phyloP scores from a whole-genome alignment of 2,329 filamentous ascomycete genomes.

The Drechslerella coelobrocha region DNA sequence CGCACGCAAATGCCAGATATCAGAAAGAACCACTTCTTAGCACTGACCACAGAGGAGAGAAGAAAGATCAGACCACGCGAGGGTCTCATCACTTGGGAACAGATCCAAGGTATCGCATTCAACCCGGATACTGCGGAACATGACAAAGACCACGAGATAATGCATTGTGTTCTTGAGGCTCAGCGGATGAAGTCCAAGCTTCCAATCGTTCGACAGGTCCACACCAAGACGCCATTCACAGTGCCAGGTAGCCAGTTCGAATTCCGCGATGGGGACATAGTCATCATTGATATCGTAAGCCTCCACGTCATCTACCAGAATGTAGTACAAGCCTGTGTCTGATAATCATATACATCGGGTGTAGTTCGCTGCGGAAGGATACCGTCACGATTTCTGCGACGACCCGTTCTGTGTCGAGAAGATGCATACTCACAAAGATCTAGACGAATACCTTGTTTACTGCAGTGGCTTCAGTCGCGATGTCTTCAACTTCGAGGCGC shows the following conservation, averaged over 20 bases:
- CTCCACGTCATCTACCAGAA: background rate
- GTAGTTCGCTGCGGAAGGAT: conserved; percentile 29
- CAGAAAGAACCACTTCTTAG: conserved; percentile 28
- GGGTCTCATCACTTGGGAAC: conserved; percentile 39
- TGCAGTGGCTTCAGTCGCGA: conserved; percentile 28
- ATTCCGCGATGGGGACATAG: conserved; percentile 31
- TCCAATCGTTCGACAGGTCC: conserved; percentile 21
- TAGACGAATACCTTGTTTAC: conserved; percentile 33
- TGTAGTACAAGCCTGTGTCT: background rate
- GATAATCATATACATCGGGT: background rate
- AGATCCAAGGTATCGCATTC: conserved; percentile 31
- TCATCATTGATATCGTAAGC: conserved; percentile 41
- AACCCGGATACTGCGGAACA: conserved; percentile 20
- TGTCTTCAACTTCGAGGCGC: conserved; percentile 34
- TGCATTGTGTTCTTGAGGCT: conserved; percentile 38
- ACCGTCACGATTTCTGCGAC: conserved; percentile 37
- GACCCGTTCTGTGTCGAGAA: conserved; percentile 44
- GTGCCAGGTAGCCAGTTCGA: conserved; percentile 37
- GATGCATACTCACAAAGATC: conserved; percentile 33
- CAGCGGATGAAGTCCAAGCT: conserved; percentile 43
- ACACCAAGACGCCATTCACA: conserved; percentile 20
- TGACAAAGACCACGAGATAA: conserved; percentile 47
- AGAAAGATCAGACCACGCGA: conserved; percentile 28
- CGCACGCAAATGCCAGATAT: conserved; percentile 37
- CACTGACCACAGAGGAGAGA: conserved; percentile 19